Evolutionary conservation across 768 basidiomycete genomes (phyloP), one percentile per base, ranked within the genome.

Genomic region (Leccinum broughii): DNA sequence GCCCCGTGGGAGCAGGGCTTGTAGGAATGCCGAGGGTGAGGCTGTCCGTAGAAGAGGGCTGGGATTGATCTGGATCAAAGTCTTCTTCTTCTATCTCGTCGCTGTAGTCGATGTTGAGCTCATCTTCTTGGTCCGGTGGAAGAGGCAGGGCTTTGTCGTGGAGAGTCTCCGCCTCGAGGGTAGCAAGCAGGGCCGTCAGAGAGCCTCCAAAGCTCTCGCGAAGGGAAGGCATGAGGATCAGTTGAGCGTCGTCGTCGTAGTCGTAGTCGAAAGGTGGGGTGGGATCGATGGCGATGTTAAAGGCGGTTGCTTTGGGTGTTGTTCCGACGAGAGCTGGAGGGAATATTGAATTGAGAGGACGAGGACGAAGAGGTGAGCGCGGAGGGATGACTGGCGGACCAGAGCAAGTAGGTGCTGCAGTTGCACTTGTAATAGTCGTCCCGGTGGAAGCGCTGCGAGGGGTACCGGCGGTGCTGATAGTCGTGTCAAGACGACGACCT

Each of bases 121-220:
- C 66, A 48, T 70, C 62, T 26, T 73, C 73, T 30, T 67, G 63
- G 59, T 61, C 62, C 2, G 73, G 72, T 32, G 72, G 71, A 2
- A 72, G 64, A 7, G 72, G 73, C 14, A 73, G 17, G 15, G 70
- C 72, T 51, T 73, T 75, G 63, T 73, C 73, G 0, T 73, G 66
- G 52, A 69, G 68, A 3, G 67, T 62, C 56, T 70, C 68, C 0
- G 72, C 68, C 57, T 72, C 73, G 8, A 74, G 62, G 6, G 70
- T 69, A 37, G 69, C 73, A 3, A 76, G 66, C 17, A 75, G 59
- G 55, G 60, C 68, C 39, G 75, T 65, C 37, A 76, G 64, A 26
- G 75, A 75, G 8, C 71, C 72, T 24, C 75, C 66, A 22, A 72
- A 76, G 51, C 62, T 74, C 61, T 69, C 68, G 5, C 67, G 72